Base-by-base conservation (phyloP, 768 basidiomycete species). In the Jaapia argillacea region DNA sequence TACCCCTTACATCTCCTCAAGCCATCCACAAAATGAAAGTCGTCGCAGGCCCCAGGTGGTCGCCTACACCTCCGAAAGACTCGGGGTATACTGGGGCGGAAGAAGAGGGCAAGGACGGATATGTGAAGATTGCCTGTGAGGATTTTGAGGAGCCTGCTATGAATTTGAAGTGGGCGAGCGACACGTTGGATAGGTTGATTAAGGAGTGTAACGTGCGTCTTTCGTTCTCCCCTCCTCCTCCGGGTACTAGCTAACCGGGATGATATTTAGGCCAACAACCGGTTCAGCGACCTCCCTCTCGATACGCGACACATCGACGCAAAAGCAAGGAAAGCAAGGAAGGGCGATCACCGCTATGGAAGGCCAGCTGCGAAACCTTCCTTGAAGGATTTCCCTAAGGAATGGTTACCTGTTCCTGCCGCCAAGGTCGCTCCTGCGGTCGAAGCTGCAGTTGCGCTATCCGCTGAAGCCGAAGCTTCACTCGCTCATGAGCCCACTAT, bases 81-180 rank as follows among this genome's bases (percentile, higher is more conserved):
- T 72, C 79, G 25, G 88, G 89, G 2, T 60, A 79, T 20, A 41
- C 45, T 31, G 67, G 66, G 38, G 59, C 59, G 6, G 59, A 72
- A 35, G 68, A 68, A 37, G 61, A 57, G 6, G 75, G 70, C 58
- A 68, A 71, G 41, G 74, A 88, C 45, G 93, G 93, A 3, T 93
- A 76, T 63, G 69, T 99, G 62, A 92, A 92, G 66, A 85, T 98
- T 48, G 74, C 85, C 1, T 91, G 87, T 56, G 93, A 97, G 54
- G 77, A 85, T 60, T 94, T 90, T 61, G 79, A 81, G 5, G 70
- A 76, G 51, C 75, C 81, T 2, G 70, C 77, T 22, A 83, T 87
- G 85, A 99, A 99, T 62, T 67, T 94, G 54, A 94, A 93, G 61
- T 94, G 90, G 85, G 88, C 85, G 31, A 85, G 84, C 51, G 93